phyloP scores from a whole-genome alignment of 441 rosid species.

The Viola pubescens region DNA sequence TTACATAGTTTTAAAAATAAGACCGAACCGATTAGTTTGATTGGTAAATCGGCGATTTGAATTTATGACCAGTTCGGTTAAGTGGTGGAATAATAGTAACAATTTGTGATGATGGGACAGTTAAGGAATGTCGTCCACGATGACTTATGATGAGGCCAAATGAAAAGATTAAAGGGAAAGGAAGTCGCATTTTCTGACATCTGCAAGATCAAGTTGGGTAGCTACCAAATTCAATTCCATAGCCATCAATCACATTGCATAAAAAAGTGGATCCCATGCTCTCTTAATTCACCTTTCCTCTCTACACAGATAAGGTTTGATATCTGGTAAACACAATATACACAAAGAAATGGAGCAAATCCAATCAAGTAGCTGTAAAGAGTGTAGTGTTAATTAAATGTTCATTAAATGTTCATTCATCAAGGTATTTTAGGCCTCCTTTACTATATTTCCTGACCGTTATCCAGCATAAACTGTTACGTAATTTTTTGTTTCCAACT shows the following conservation, averaged over 20 bases:
- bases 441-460: too few relatives aligned
- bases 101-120: constrained; percentile 18
- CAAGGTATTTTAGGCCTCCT: too few relatives aligned
- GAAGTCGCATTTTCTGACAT: neutral
- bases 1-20: too few relatives aligned
- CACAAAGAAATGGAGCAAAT: neutral
- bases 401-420: too few relatives aligned
- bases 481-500: too few relatives aligned
- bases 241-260: constrained; percentile 10
- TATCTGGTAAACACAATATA: constrained; percentile 14
- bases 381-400: too few relatives aligned
- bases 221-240: constrained; percentile 20
- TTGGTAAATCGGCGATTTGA: too few relatives aligned
- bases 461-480: too few relatives aligned
- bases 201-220: constrained; percentile 12
- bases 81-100: constrained; percentile 1
- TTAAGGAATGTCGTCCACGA: constrained; percentile 23
- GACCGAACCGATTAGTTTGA: too few relatives aligned
- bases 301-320: constrained; percentile 13
- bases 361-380: too few relatives aligned
- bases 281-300: constrained; percentile 16
- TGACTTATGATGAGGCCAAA: constrained; percentile 12
- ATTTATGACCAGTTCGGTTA: neutral
- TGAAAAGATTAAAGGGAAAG: neutral
- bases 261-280: constrained; percentile 30